Evolutionary conservation across 805 yeast species (phyloP), one percentile per base, ranked within the genome.

Genomic region (Martiniozyma abietophila): DNA sequence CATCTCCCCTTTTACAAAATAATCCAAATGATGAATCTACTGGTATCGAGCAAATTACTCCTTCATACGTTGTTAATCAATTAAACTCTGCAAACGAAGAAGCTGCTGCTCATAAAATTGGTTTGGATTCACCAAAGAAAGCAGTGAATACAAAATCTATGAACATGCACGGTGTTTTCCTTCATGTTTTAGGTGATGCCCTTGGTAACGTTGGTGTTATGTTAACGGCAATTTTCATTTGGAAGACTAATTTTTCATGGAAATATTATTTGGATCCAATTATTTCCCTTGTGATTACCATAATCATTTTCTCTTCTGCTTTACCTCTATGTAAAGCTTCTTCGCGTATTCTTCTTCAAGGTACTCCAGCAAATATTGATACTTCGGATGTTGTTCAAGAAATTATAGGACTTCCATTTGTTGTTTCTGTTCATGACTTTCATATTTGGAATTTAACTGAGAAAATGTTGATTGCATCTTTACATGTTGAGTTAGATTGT

Each of bases 371-470:
- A n/a, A 68, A 77, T 26, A 66, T 92, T 35, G 75, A 85, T 46
- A 78, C 94, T 14, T 80, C 81, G 42, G 69, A 69, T 20, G 83
- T 92, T 28, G 72, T 77, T 39, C 62, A 67, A 32, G 83, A 82
- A 41, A 79, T 89, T 29, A 57, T 74, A 24, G 60, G 70, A 12
- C 65, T 92, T 14, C 70, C 74, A 1, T 82, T 88, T 18, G 89
- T 89, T 33, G 67, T 72, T 38, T 81, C 94, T 2, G 78, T 92
- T 21, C 98, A 89, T 56, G 98, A 89, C 59, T 78, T 89, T 67
- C 98, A 89, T 58, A 78, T 89, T 39, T 89, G 98, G 98, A 89
- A 86, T 54, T 69, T 89, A 46, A 83, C 88, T 32, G 98, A 89
- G 59, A 80, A 77, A 41, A 70, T 82, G 36, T 69, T 76, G 45